Conservation (phyloP, 116 monocot genomes). For the Dioscorea cayenensis region DNA sequence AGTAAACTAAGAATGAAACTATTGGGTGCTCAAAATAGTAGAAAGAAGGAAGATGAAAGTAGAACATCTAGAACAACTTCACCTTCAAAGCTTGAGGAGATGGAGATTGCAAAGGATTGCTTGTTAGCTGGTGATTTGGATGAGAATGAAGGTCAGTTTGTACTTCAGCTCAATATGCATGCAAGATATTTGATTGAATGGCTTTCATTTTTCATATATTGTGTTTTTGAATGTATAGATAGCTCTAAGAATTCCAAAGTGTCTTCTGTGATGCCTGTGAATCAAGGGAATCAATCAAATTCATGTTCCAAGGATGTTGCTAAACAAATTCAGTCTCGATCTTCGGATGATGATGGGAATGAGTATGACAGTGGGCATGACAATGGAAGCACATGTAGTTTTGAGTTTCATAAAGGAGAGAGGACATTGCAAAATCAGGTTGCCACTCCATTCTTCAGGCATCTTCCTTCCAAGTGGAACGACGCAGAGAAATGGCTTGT, state of each 20-base stretch:
- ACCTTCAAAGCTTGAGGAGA: conserved; percentile 39
- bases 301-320: too few species aligned
- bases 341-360: conserved; percentile 22
- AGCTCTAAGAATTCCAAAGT: too few species aligned
- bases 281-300: too few species aligned
- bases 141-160: background rate
- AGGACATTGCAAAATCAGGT: conserved; percentile 4
- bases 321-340: conserved; percentile 3
- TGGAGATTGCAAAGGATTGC: conserved; percentile 45
- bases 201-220: too few species aligned
- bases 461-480: conserved; percentile 90
- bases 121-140: conserved; percentile 29
- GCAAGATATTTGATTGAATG: too few species aligned
- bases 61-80: conserved; percentile 41
- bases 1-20: conserved; percentile 56
- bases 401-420: conserved; percentile 61
- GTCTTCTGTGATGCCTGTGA: background rate
- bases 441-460: conserved; percentile 36
- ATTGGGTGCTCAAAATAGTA: conserved; percentile 30
- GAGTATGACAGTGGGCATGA: conserved; percentile 46
- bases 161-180: background rate
- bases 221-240: too few species aligned
- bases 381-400: conserved; percentile 31
- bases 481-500: conserved; percentile 91
- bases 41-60: conserved; percentile 25